Base-by-base conservation (phyloP, 768 basidiomycete species). In the Tricholoma saponaceum region DNA sequence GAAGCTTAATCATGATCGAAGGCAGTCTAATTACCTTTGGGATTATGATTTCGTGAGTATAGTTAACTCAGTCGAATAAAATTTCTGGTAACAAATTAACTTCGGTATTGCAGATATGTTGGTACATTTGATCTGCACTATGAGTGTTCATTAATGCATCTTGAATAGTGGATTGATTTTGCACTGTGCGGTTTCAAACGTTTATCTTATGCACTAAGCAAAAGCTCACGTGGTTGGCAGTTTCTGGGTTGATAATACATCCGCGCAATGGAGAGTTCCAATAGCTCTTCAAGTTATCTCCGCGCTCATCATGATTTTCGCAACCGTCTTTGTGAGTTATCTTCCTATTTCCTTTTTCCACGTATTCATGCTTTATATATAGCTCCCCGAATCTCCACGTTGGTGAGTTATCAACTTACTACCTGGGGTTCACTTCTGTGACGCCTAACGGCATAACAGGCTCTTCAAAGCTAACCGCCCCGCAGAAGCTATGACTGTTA, bases 1-100 rank as follows among this genome's bases (percentile, higher is more conserved):
- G 86, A 20, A 79, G 81, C 55, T 71, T 86, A 56, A 84, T 87
- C 54, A 83, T 85, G 78, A 77, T 87, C 53, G 83, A 86, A 67
- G 85, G 85, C 3, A 81, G 78, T 65, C 69, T 84, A 16, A 85
- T 86, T 60, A 82, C 83, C 0, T 83, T 82, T 64, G 85, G 85
- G 47, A 78, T 86, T 64, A 83, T 82, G 78, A 69, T 85, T 53
- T 80, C 83, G 74, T 86, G 69, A 72, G 82, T 79, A 0, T 56
- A 37, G 44, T 22, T 51, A 10, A 49, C 33, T 35, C 33, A 20
- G 44, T 39, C 22, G 12, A 39, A 51, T 50, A 61, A 58, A 28
- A 62, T 18, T 20, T 18, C 55, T 20, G 7, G 8, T 9, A 20
- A 43, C 10, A 20, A 4, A 23, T n/a, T n/a, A n/a, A n/a, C 28